Evolutionary conservation across 2,329 filamentous ascomycete species (phyloP).

Genomic region (Phialocephala sp.): DNA sequence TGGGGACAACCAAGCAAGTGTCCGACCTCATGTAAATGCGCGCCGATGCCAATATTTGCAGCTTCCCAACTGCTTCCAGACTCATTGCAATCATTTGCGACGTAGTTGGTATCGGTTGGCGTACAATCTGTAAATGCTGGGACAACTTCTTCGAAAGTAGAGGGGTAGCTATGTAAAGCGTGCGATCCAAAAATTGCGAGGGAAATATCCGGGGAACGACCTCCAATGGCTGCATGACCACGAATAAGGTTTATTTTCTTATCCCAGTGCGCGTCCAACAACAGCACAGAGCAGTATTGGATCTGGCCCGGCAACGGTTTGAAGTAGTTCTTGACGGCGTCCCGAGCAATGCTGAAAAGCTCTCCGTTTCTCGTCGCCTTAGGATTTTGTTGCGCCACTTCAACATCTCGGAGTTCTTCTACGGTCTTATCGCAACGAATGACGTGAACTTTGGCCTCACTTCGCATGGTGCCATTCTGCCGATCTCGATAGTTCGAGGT

Average conservation of each 20-base stretch:
- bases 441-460: slow-evolving; percentile 88
- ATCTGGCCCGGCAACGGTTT: slow-evolving; percentile 76
- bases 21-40: slow-evolving; percentile 88
- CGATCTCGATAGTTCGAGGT: slow-evolving; percentile 78
- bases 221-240: slow-evolving; percentile 86
- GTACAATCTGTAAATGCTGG: slow-evolving; percentile 91
- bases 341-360: slow-evolving; percentile 76
- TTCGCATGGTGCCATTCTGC: slow-evolving; percentile 76
- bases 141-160: slow-evolving; percentile 86
- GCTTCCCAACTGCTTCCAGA: slow-evolving; percentile 93
- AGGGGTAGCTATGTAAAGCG: slow-evolving; percentile 87
- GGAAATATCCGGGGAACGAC: slow-evolving; percentile 73
- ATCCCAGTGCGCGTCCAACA: slow-evolving; percentile 92
- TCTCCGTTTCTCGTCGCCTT: slow-evolving; percentile 73
- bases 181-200: slow-evolving; percentile 93
- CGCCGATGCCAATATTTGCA: slow-evolving; percentile 92
- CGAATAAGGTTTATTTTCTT: slow-evolving; percentile 69
- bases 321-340: slow-evolving; percentile 82
- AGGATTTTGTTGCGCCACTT: slow-evolving; percentile 78
- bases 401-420: slow-evolving; percentile 78
- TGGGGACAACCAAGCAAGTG: slow-evolving; percentile 90
- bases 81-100: slow-evolving; percentile 87
- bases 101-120: slow-evolving; percentile 77
- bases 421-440: slow-evolving; percentile 84
- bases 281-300: slow-evolving; percentile 84